Evolutionary conservation across 192 early-diverging fungal genomes (phyloP).

Genomic region (Glomus cerebriforme): DNA sequence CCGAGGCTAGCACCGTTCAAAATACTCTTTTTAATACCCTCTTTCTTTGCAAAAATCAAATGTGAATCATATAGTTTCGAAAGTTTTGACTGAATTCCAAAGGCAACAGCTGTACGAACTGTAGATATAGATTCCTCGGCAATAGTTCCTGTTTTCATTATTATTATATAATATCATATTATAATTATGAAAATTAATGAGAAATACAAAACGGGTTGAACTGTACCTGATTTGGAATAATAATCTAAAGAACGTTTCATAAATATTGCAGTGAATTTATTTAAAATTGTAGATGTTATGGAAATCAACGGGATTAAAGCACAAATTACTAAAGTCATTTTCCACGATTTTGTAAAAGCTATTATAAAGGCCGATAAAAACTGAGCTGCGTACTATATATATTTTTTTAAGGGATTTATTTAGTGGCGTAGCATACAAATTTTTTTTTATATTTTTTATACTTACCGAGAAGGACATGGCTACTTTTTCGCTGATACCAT

Average conservation of each 20-base stretch:
- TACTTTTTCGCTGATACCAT: slow-evolving; percentile 85
- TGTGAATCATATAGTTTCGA: slow-evolving; percentile 45
- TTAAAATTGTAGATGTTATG: slow-evolving; percentile 64
- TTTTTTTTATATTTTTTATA: neutral
- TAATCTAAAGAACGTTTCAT: slow-evolving; percentile 58
- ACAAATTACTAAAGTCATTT: slow-evolving; percentile 65
- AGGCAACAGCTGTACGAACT: slow-evolving; percentile 83
- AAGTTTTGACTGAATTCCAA: slow-evolving; percentile 60
- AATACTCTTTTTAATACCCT: slow-evolving; percentile 50
- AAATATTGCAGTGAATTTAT: slow-evolving; percentile 50
- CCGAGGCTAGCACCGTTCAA: slow-evolving; percentile 47
- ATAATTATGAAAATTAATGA: neutral
- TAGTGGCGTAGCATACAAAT: neutral
- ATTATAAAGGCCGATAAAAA: slow-evolving; percentile 71
- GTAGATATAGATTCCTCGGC: slow-evolving; percentile 84
- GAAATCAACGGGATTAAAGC: slow-evolving; percentile 68
- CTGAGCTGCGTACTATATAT: slow-evolving; percentile 43
- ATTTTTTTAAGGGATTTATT: neutral
- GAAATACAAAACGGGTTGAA: neutral
- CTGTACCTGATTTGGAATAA: slow-evolving; percentile 60
- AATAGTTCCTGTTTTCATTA: slow-evolving; percentile 45
- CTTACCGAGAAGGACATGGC: slow-evolving; percentile 55
- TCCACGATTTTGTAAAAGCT: slow-evolving; percentile 61
- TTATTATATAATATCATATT: neutral
- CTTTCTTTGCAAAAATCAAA: slow-evolving; percentile 43